Conservation (phyloP, 2,329 filamentous ascomycete species). For the Calonectria multiphialidica region DNA sequence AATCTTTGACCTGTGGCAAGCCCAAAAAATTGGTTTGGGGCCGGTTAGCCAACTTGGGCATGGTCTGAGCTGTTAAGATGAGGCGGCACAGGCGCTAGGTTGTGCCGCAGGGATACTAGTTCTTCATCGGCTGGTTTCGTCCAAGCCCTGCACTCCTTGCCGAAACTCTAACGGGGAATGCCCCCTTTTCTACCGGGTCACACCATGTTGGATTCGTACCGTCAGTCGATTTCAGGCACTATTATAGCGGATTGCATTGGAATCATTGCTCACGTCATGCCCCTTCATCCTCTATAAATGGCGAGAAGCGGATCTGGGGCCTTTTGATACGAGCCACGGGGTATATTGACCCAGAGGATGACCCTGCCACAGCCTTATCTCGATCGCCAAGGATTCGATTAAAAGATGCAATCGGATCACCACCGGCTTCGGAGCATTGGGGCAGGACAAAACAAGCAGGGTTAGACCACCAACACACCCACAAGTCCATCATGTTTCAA, state of each 20-base stretch:
- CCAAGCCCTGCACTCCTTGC: background rate
- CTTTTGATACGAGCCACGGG: background rate
- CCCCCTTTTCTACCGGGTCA: background rate
- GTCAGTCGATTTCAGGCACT: background rate
- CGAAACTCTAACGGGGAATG: background rate
- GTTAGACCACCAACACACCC: background rate
- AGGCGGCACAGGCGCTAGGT: background rate
- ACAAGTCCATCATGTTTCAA: background rate
- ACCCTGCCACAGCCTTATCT: background rate
- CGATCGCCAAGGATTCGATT: background rate
- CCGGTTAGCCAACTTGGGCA: background rate
- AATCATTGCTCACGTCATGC: background rate
- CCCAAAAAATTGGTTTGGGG: background rate
- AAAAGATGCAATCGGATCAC: background rate
- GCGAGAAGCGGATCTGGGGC: background rate
- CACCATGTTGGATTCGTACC: background rate
- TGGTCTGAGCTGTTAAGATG: background rate
- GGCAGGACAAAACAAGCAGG: background rate
- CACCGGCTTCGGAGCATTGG: background rate
- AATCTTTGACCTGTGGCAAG: background rate
- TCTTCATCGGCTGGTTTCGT: background rate
- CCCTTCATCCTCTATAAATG: background rate
- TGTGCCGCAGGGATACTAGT: background rate
- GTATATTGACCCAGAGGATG: background rate
- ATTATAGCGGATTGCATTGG: no score